Base-by-base conservation (phyloP, 2,329 filamentous ascomycete species). In the Alternaria sp. region DNA sequence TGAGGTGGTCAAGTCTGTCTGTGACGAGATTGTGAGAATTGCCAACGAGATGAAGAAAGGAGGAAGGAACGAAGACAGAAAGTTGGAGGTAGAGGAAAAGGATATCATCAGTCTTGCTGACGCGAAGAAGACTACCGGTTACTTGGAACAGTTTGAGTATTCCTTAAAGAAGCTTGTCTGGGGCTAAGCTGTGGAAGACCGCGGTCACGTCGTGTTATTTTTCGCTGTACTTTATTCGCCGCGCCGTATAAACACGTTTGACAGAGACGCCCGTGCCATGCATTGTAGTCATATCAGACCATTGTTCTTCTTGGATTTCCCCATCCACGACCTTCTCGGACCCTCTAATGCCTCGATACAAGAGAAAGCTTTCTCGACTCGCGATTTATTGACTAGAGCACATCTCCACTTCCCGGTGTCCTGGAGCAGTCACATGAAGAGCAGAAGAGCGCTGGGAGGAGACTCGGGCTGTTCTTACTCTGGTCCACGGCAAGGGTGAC, bases 131-230 rank as follows among this genome's bases (percentile, higher is more conserved):
- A 93, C 89, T 60, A 97, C 94, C 0, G 91, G 93, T 0, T 83
- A 96, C 68, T 77, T 98, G 51, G 94, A 97, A 78, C 89, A 94
- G 75, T 79, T 96, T 71, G 92, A 93, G 2, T 93, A 98, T 81
- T 90, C 90, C 58, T 84, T 98, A 70, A 97, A 97, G 85, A 96
- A 92, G 82, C 79, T 98, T 74, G 93, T 99, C 11, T 98, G 95
- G 95, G 83, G 84, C 14, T 56, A 56, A 36, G 44, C 21, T 24
- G 13, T 23, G 31, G 14, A 23, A 11, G 8, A n/a, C 1, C 10
- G 13, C 23, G 44, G 31, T 24, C 31, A 13, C 36, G 31, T 34
- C 31, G n/a, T 36, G 21, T 36, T 7, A 21, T 24, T 36, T 21
- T 23, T 48, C 44, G 24, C 23, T 48, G 44, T 26, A 48, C 23